Evolutionary conservation across 805 yeast species (phyloP), one percentile per base, ranked within the genome.

Genomic region (Monosporozyma servazzii): DNA sequence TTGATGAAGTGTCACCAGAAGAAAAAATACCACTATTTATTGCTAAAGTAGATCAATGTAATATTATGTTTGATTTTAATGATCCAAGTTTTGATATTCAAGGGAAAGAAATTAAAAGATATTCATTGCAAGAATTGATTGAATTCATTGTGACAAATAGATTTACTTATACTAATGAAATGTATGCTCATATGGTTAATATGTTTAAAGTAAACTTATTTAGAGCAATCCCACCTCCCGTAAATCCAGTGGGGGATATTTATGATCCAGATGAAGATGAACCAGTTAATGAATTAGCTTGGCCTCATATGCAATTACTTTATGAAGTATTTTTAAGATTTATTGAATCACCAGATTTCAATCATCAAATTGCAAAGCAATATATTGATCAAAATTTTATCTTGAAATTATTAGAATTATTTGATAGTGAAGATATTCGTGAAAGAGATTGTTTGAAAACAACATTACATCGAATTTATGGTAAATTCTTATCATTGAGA

Each of bases 201-300:
- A 91, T 93, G 97, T 93, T 90, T 70, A 84, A 81, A 61, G 79
- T 77, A 53, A 93, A 93, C 69, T 76, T 93, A 51, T 90, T 93
- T 69, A 80, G 99, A 63, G 96, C 98, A 31, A 88, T 93, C 47
- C 98, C 99, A 3, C 99, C 99, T 1, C 97, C 98, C 1, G 96
- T 90, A 37, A 93, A 93, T 66, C 98, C 98, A 5, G 79, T 90
- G 45, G 99, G 99, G 39, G 99, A 93, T 57, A 79, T 91, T 40
- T 93, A 79, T 68, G 99, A 93, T 62, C 99, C 99, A 1, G 99
- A 93, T 70, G 99, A 93, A 71, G 99, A 93, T 72, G 99, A 93
- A 70, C 98, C 98, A 2, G 95, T 93, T 39, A 81, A 82, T 60
- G 98, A 93, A 67, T 80, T 91, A 56, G 90, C 97, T 9, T 93